Evolutionary conservation across 345 rosid genomes (phyloP).

Genomic region (Psidium guajava): DNA sequence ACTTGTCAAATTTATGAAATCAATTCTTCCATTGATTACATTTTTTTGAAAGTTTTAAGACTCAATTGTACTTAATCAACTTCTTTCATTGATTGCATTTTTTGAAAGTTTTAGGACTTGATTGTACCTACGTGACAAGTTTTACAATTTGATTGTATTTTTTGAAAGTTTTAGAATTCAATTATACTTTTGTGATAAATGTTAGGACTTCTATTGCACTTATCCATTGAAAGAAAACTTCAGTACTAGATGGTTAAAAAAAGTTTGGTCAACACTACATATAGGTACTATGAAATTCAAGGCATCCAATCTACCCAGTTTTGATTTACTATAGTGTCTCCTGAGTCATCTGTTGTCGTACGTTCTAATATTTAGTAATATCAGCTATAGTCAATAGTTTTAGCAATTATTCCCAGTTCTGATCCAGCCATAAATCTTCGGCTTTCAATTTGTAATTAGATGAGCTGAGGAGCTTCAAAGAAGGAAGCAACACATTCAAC

Average conservation of each 20-base stretch:
- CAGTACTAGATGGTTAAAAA: neutral
- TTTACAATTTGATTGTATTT: too few relatives aligned
- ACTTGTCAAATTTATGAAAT: too few relatives aligned
- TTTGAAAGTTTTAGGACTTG: too few relatives aligned
- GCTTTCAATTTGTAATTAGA: conserved; percentile 5
- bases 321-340: neutral
- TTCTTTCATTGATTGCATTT: too few relatives aligned
- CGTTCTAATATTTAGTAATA: neutral
- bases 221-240: neutral
- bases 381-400: neutral
- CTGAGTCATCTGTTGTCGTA: neutral
- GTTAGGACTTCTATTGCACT: too few relatives aligned
- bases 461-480: conserved; percentile 12
- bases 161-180: too few relatives aligned
- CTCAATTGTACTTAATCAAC: too few relatives aligned
- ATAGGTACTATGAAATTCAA: neutral
- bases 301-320: neutral
- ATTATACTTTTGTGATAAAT: too few relatives aligned
- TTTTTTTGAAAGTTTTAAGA: too few relatives aligned
- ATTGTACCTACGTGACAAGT: too few relatives aligned
- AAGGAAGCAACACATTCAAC: conserved; percentile 5
- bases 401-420: neutral
- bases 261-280: neutral
- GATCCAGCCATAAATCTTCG: neutral
- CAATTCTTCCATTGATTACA: too few relatives aligned